Percentiles rank a stretch among this genome's conserved stretches.
These are phyloP conservation scores for Yamadazyma diddensiae DNA, from an alignment of 1,139 yeast species.

Conservation along the genomic window DNA sequence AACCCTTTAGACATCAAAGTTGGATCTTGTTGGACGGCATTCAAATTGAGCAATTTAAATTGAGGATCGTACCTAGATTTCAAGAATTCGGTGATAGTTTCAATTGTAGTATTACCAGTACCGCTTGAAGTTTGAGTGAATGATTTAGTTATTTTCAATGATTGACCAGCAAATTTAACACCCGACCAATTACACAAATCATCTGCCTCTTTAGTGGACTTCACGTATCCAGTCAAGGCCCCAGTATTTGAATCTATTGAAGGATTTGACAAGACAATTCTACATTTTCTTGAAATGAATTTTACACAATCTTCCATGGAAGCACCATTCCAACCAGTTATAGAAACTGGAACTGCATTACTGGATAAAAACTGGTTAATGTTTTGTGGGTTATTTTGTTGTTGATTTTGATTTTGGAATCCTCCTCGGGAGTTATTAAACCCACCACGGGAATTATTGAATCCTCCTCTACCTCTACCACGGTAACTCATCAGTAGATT, in stretches of 20 bases:
- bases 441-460: conserved; percentile 5
- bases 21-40: conserved; percentile 67
- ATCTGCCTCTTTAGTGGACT: conserved; percentile 52
- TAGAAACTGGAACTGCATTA: conserved; percentile 51
- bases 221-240: conserved; percentile 59
- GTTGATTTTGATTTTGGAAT: conserved; percentile 12
- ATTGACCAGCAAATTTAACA: conserved; percentile 74
- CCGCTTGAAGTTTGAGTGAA: conserved; percentile 21
- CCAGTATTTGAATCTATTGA: conserved; percentile 41
- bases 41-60: conserved; percentile 65
- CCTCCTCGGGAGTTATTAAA: conserved; percentile 13
- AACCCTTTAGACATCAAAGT: conserved; percentile 61
- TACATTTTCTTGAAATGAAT: conserved; percentile 68
- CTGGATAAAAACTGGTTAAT: conserved; percentile 31
- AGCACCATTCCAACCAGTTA: conserved; percentile 83
- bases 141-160: conserved; percentile 45
- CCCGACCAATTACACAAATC: conserved; percentile 66
- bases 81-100: conserved; percentile 59
- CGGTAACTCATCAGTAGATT: conserved; percentile 36
- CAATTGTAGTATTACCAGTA: conserved; percentile 31
- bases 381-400: conserved; percentile 19
- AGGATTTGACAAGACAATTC: conserved; percentile 50
- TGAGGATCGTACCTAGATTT: conserved; percentile 64
- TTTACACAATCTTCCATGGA: conserved; percentile 62
- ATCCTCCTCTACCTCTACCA: conserved; percentile 40